A percentile compares a stretch with the other conserved stretches of the same genome.
These are phyloP conservation scores for Corymbia citriodora DNA, from an alignment of 441 rosid genomes.

Conservation along the genomic window DNA sequence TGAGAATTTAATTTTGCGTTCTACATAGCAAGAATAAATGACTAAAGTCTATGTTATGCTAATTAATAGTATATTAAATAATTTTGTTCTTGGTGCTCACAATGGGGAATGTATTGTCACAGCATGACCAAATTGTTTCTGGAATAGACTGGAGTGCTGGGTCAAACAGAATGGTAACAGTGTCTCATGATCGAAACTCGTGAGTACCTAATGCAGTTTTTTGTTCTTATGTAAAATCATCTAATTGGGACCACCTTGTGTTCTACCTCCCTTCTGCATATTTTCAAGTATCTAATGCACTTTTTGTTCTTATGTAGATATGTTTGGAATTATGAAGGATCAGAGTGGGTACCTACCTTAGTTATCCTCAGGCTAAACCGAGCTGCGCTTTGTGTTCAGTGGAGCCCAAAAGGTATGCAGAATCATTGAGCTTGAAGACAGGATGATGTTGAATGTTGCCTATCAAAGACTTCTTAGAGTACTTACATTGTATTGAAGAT, in stretches of 20 bases:
- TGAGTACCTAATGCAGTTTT: slow-evolving; percentile 31
- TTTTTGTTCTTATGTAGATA: slow-evolving; percentile 36
- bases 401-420: slow-evolving; percentile 90
- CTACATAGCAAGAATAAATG: neutral
- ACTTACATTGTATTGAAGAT: neutral
- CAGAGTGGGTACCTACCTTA: slow-evolving; percentile 92
- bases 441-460: neutral
- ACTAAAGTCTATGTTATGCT: neutral
- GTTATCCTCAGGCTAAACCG: slow-evolving; percentile 96
- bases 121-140: slow-evolving; percentile 97
- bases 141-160: slow-evolving; percentile 96
- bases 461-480: neutral
- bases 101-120: slow-evolving; percentile 5
- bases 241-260: neutral
- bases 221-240: neutral
- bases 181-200: slow-evolving; percentile 97
- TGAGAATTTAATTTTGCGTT: neutral
- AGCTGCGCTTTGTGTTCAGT: slow-evolving; percentile 92
- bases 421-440: neutral
- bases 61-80: neutral
- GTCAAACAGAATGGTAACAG: slow-evolving; percentile 83
- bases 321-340: slow-evolving; percentile 88
- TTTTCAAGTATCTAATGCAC: neutral
- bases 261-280: neutral
- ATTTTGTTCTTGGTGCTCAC: neutral